These are phyloP conservation scores for Lasiodiplodia theobromae DNA, from an alignment of 2,329 filamentous ascomycete species.

Conservation along the genomic window DNA sequence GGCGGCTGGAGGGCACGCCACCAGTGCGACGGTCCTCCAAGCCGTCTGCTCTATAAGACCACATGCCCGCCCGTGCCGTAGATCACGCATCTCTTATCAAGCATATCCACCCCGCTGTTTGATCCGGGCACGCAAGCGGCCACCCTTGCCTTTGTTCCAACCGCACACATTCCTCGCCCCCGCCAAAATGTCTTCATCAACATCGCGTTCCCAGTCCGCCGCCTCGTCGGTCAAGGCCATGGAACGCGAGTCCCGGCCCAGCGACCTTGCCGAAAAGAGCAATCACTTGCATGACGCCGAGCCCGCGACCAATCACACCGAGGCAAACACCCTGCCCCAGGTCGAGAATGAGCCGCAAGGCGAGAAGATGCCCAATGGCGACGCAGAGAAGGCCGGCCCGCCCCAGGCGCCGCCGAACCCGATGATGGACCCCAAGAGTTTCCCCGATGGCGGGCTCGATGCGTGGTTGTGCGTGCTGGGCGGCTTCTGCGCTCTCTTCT, in stretches of 20 bases:
- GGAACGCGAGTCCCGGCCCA: conserved; percentile 10
- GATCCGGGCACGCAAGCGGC: not conserved
- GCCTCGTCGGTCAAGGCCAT: conserved; percentile 18
- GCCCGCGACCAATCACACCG: conserved; percentile 26
- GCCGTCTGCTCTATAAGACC: not conserved
- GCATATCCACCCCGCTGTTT: not conserved
- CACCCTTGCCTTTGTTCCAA: conserved; percentile 13
- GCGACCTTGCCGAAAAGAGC: conserved; percentile 9
- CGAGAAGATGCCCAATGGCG: conserved; percentile 2
- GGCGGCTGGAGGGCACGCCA: not conserved
- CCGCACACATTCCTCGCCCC: not conserved
- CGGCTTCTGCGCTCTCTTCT: conserved; percentile 42
- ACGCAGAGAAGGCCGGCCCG: conserved; percentile 17
- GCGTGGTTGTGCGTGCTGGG: conserved; percentile 52
- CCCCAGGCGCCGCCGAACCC: conserved; percentile 17
- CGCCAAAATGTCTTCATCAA: conserved; percentile 11
- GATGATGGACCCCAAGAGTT: conserved; percentile 31
- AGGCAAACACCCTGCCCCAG: conserved; percentile 24
- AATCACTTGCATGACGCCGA: conserved; percentile 20
- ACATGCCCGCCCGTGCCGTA: not conserved
- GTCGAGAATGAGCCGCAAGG: conserved; percentile 21
- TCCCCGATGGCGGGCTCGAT: conserved; percentile 47
- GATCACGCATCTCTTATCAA: not conserved
- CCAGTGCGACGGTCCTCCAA: not conserved
- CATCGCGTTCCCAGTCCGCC: conserved; percentile 4